These are phyloP conservation scores for Claviceps fusiformis DNA, from an alignment of 2,329 filamentous ascomycete genomes.

Conservation along the genomic window DNA sequence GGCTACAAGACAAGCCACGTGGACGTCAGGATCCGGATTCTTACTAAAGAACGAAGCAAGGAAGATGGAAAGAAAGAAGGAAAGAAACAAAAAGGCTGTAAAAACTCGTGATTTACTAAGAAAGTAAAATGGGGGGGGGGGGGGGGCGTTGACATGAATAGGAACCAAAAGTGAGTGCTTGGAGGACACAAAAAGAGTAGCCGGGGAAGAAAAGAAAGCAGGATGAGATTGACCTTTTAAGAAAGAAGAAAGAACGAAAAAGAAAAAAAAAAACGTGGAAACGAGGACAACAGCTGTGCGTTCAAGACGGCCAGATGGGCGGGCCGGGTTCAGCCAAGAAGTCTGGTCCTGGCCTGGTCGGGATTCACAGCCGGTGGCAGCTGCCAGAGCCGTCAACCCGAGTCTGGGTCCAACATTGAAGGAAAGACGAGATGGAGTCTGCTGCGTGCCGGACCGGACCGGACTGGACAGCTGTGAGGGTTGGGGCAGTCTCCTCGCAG, in stretches of 20 bases:
- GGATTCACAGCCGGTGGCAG: neutral
- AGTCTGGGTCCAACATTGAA: too few species aligned
- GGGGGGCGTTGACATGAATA: neutral
- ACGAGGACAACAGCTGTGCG: neutral
- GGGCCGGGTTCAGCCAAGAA: neutral
- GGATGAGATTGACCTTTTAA: neutral
- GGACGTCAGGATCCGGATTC: neutral
- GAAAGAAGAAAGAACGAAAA: neutral
- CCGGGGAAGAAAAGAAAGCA: neutral
- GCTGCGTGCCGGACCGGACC: too few species aligned
- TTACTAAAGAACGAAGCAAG: neutral
- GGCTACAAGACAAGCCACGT: neutral
- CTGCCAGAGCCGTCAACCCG: neutral
- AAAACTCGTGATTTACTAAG: neutral
- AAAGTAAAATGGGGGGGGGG: neutral
- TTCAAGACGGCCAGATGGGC: neutral
- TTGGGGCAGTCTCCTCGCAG: too few species aligned
- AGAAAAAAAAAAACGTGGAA: neutral
- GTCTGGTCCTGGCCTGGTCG: too few species aligned
- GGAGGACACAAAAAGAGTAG: neutral
- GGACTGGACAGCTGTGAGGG: neutral
- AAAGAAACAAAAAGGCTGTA: neutral
- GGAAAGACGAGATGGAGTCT: too few species aligned
- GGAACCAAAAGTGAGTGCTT: neutral
- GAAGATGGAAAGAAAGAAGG: neutral